phyloP scores from a whole-genome alignment of 768 basidiomycete genomes.

The Lenzites betulinus region DNA sequence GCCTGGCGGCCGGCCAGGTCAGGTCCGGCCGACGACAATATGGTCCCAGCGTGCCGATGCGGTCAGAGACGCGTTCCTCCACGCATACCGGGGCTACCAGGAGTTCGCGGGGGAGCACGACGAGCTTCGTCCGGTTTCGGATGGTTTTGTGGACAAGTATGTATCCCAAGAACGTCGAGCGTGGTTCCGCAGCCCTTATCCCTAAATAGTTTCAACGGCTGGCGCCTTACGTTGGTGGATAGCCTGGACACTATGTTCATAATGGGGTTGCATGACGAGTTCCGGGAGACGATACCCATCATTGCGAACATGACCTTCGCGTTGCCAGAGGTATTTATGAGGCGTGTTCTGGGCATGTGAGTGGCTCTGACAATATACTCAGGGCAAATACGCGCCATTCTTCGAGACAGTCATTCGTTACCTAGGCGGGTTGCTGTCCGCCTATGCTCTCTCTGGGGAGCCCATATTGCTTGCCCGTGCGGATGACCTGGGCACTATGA shows the following conservation, averaged over 20 bases:
- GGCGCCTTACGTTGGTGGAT: conserved; percentile 79
- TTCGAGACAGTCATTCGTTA: conserved; percentile 90
- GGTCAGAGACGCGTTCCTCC: conserved; percentile 64
- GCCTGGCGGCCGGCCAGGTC: neutral
- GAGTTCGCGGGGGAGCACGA: conserved; percentile 60
- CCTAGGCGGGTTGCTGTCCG: conserved; percentile 84
- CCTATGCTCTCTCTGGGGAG: conserved; percentile 74
- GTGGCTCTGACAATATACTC: neutral
- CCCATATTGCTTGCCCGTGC: conserved; percentile 65
- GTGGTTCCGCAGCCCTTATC: too few relatives aligned
- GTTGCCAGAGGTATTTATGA: conserved; percentile 37
- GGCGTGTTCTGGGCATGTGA: neutral
- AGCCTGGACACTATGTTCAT: conserved; percentile 85
- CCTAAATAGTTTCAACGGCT: conserved; percentile 63
- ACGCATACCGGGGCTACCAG: conserved; percentile 69
- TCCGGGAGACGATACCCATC: conserved; percentile 58
- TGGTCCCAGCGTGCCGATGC: conserved; percentile 58
- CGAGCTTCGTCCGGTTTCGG: conserved; percentile 59
- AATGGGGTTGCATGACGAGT: conserved; percentile 76
- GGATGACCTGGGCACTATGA: conserved; percentile 71
- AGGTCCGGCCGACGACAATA: conserved; percentile 25
- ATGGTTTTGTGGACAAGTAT: conserved; percentile 52
- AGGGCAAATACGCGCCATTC: conserved; percentile 50
- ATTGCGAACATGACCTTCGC: conserved; percentile 53
- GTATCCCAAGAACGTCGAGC: conserved; percentile 17